Base-by-base conservation (phyloP, 345 rosid species). In the Bruguiera parviflora region DNA sequence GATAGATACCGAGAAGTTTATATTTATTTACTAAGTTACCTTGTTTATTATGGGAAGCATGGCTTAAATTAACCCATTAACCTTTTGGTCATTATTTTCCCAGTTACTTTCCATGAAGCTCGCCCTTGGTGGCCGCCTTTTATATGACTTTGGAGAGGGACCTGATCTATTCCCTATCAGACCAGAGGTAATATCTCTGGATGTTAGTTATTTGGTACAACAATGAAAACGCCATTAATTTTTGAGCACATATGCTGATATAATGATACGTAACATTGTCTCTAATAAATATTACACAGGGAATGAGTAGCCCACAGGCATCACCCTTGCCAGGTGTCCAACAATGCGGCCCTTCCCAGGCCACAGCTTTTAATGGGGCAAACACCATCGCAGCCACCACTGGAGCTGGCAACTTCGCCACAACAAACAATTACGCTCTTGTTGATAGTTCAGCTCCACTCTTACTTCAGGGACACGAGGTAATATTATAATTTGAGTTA, bases 61-160 rank as follows among this genome's bases (percentile, higher is more conserved):
- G 59, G 6, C 28, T 27, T 56, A 22, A 56, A 10, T 21, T 55
- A 69, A 46, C 19, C 6, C 24, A 56, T 52, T 22, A 5, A 29
- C 46, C 16, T 53, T 29, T 28, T 81, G 49, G 18, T 43, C 16
- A 43, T 31, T 8, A 8, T 16, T 59, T 55, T 29, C 58, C 5
- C 79, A 89, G 96, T 80, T 85, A 75, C 89, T 89, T 7, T 89
- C 96, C 4, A 80, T 89, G 96, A 87, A 87, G 82, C 83, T 89
- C 71, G 81, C 96, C 63, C 79, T 88, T 64, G 67, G 84, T 65
- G 83, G 81, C 73, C 92, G 89, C 55, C 28, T 84, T 76, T 80
- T 84, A 63, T 87, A 80, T 87, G 87, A 86, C 74, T 82, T 84
- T 64, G 85, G 88, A 60, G 71, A 78, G 79, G 92, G 84, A 55